These are phyloP conservation scores for Annulohypoxylon moriforme DNA, from an alignment of 495 filamentous ascomycete species.

Conservation along the genomic window DNA sequence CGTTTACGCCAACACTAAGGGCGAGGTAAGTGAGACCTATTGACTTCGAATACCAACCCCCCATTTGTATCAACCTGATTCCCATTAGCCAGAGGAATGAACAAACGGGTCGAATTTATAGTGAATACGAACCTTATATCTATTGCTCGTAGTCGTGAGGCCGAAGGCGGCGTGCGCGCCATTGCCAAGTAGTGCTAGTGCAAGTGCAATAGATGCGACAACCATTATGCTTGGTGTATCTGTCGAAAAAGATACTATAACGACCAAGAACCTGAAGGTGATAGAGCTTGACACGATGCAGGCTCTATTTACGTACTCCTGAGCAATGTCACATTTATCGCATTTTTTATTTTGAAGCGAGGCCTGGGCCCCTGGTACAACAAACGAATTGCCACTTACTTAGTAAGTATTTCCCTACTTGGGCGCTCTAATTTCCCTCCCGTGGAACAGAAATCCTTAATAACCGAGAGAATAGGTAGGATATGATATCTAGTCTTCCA, in stretches of 20 bases:
- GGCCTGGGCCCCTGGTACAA: background rate
- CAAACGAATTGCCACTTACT: background rate
- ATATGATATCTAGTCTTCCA: background rate
- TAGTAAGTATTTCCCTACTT: background rate
- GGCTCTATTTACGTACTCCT: background rate
- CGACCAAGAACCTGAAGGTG: background rate
- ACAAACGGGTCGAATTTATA: background rate
- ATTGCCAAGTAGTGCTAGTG: conserved; percentile 4
- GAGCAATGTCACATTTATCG: background rate
- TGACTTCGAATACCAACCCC: conserved; percentile 64
- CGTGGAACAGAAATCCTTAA: conserved; percentile 3
- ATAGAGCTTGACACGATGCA: background rate
- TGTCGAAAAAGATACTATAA: background rate
- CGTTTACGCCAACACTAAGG: background rate
- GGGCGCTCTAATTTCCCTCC: background rate
- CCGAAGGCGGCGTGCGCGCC: conserved; percentile 42
- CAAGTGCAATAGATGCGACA: conserved; percentile 8
- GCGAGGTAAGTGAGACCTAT: conserved; percentile 32
- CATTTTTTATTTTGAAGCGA: background rate
- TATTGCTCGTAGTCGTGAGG: conserved; percentile 43
- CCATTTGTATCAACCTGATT: conserved; percentile 47
- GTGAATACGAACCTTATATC: conserved; percentile 33
- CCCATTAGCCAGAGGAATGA: background rate
- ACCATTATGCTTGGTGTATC: conserved; percentile 16
- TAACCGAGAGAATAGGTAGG: conserved; percentile 1